Evolutionary conservation across 352 stramenopile genomes (phyloP).

Genomic region (Pythium pyrilobum): DNA sequence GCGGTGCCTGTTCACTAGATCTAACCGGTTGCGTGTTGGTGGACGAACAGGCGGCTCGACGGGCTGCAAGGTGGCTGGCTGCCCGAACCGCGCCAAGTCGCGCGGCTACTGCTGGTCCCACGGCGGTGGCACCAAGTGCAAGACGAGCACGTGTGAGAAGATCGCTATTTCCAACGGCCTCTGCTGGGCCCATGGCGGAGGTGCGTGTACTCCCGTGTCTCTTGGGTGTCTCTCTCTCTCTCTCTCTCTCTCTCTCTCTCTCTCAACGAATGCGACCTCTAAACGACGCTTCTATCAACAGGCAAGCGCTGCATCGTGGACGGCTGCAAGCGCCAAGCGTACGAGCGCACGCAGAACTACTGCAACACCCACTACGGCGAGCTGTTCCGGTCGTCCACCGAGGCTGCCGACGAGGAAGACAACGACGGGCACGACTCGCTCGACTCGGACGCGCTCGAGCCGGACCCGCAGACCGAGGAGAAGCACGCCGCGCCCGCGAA

Average conservation of each 20-base stretch:
- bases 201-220: too few relatives aligned
- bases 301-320: conserved; percentile 69
- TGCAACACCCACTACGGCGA: conserved; percentile 61
- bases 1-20: not conserved
- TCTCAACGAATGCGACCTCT: too few relatives aligned
- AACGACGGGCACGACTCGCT: not conserved
- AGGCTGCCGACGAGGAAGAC: not conserved
- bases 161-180: conserved; percentile 75
- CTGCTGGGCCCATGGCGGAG: conserved; percentile 74
- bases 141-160: conserved; percentile 57
- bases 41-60: conserved; percentile 38
- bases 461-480: not conserved
- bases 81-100: conserved; percentile 80
- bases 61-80: conserved; percentile 62
- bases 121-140: conserved; percentile 80
- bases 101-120: conserved; percentile 84
- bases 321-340: conserved; percentile 65
- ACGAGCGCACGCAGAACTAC: conserved; percentile 74
- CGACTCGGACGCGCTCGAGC: not conserved
- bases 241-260: too few relatives aligned
- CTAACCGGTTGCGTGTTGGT: not conserved
- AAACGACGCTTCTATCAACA: too few relatives aligned
- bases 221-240: too few relatives aligned
- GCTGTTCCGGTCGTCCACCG: not conserved
- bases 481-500: not conserved